Evolutionary conservation across 1,139 yeast genomes (phyloP), one percentile per base, ranked within the genome.

Genomic region (Kodamaea sp.): DNA sequence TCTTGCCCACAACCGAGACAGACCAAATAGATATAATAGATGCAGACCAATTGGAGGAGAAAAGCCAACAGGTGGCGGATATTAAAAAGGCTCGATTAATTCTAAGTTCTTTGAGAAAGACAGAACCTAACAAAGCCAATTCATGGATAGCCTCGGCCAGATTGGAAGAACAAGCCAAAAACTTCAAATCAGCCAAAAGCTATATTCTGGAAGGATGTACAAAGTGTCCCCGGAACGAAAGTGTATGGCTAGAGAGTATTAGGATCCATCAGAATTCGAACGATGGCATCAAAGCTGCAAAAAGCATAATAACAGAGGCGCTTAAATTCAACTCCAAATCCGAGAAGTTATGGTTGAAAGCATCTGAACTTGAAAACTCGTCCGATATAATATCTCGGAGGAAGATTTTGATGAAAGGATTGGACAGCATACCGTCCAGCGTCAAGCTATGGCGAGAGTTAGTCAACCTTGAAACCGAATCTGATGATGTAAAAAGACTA

Each of bases 131-230:
- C 28, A 83, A 81, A 38, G 75, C 95, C 0, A 76, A 77, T 32
- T 87, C 88, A 9, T 92, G 97, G 96, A 85, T 92, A 19, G 88
- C 95, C 0, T 78, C 90, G 24, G 95, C 96, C 0, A 61, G 89
- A 31, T 56, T 89, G 8, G 97, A 92, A 53, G 84, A 80, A 42
- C 76, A 73, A 32, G 83, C 82, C 1, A 69, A 70, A 26, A 79
- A 79, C 35, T 66, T 66, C 38, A 63, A 62, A 5, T 61, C 62
- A 16, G 97, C 98, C 0, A 73, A 75, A 40, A 61, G 62, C 23
- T 46, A 84, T 9, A 81, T 89, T 4, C 70, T 68, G 19, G 78
- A 86, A 51, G 98, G 95, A 2, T 86, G 96, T 53, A 67, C 65
- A 6, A 66, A 64, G 31, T 78, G 90, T 40, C 89, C 92, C 0